Evolutionary conservation across 1,284 basidiomycete genomes (phyloP).

Genomic region (Neonothopanus nambi): DNA sequence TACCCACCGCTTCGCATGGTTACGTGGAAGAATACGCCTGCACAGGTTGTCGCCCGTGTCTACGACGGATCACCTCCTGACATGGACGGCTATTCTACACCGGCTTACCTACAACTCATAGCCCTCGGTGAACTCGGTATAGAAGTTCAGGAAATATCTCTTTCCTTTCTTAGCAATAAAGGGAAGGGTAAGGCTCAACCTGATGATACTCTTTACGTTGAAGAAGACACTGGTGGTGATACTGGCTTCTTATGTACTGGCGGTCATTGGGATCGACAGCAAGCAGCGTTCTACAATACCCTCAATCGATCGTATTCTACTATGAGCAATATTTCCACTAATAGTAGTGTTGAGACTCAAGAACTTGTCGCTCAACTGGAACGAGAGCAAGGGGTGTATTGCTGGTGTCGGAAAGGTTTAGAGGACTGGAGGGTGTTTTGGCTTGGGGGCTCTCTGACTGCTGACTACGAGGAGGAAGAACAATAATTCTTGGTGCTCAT

Average conservation of each 20-base stretch:
- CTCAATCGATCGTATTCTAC: conserved; percentile 42
- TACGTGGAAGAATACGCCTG: conserved; percentile 60
- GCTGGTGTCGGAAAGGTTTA: conserved; percentile 66
- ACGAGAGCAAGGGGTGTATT: conserved; percentile 66
- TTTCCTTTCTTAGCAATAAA: conserved; percentile 38
- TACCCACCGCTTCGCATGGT: conserved; percentile 53
- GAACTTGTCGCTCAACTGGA: conserved; percentile 46
- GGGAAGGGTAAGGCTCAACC: conserved; percentile 48
- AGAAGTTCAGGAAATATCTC: conserved; percentile 65
- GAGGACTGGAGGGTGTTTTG: conserved; percentile 79
- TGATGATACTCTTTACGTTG: conserved; percentile 50
- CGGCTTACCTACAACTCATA: conserved; percentile 62
- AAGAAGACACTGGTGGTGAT: conserved; percentile 64
- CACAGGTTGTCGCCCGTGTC: conserved; percentile 54
- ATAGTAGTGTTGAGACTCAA: conserved; percentile 51
- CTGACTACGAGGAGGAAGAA: conserved; percentile 25
- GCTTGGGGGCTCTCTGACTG: conserved; percentile 59
- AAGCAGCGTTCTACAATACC: conserved; percentile 37
- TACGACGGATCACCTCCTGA: conserved; percentile 32
- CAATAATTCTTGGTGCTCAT: neutral
- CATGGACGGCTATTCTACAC: conserved; percentile 28
- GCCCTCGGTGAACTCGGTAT: conserved; percentile 68
- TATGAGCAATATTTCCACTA: conserved; percentile 41
- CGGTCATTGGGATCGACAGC: conserved; percentile 68
- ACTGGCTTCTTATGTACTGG: conserved; percentile 63